Conservation (phyloP, 345 rosid genomes). For the Ceriops decandra region DNA sequence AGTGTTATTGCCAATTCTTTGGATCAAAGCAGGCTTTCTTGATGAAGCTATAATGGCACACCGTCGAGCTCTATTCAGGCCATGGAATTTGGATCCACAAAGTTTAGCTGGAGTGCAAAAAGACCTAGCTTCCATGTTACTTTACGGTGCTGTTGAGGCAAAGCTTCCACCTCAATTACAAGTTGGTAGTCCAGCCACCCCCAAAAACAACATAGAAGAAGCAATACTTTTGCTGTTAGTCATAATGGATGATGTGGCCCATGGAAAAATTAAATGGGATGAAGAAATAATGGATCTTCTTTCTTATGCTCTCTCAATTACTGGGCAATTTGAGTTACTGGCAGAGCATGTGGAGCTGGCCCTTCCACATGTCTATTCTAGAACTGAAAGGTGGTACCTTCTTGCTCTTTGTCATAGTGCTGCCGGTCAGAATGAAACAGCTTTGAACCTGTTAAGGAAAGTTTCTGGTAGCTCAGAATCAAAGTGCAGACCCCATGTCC, state of each 20-base stretch:
- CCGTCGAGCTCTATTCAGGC: slow-evolving; percentile 67
- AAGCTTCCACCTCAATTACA: slow-evolving; percentile 41
- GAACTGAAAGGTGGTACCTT: slow-evolving; percentile 83
- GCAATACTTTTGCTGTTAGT: slow-evolving; percentile 70
- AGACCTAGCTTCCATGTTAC: slow-evolving; percentile 66
- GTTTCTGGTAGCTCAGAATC: slow-evolving; percentile 67
- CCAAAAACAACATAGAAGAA: slow-evolving; percentile 64
- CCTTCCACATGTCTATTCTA: slow-evolving; percentile 61
- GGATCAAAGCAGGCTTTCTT: slow-evolving; percentile 65
- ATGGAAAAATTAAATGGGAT: slow-evolving; percentile 75
- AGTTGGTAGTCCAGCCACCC: slow-evolving; percentile 34
- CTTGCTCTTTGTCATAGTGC: slow-evolving; percentile 88
- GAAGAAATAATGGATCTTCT: slow-evolving; percentile 79
- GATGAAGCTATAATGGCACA: slow-evolving; percentile 68
- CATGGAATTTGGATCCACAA: slow-evolving; percentile 82
- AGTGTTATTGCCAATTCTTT: slow-evolving; percentile 70
- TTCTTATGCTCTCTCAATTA: slow-evolving; percentile 66
- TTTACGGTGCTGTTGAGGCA: slow-evolving; percentile 74
- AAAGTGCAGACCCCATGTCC: slow-evolving; percentile 45
- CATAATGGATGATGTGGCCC: slow-evolving; percentile 63
- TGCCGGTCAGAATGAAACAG: slow-evolving; percentile 61
- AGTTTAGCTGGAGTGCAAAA: slow-evolving; percentile 73
- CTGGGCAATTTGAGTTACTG: slow-evolving; percentile 61
- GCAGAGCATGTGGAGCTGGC: slow-evolving; percentile 71
- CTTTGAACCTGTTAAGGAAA: slow-evolving; percentile 69